Percentiles rank a stretch among this genome's conserved stretches.
Conservation (phyloP, 306 rosid species). For the Cucumis sativus region DNA sequence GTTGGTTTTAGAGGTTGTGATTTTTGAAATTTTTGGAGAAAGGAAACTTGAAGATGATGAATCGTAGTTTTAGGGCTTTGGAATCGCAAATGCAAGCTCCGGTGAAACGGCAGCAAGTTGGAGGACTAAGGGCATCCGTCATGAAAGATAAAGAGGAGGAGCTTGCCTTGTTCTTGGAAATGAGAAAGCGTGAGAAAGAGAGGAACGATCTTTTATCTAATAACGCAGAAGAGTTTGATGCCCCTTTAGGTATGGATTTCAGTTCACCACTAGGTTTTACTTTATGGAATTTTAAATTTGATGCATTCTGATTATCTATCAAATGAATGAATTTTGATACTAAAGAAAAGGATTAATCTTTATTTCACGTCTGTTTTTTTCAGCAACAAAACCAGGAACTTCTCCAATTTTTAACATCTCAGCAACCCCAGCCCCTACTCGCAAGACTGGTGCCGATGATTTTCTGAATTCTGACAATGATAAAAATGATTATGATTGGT, state of each 20-base stretch:
- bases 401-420: slow-evolving; percentile 41
- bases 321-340: neutral
- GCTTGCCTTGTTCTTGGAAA: slow-evolving; percentile 30
- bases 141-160: slow-evolving; percentile 82
- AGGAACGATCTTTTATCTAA: slow-evolving; percentile 68
- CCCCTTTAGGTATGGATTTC: slow-evolving; percentile 42
- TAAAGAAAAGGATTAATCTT: neutral
- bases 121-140: slow-evolving; percentile 24
- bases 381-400: slow-evolving; percentile 37
- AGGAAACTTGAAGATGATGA: slow-evolving; percentile 37
- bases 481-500: slow-evolving; percentile 87
- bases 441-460: slow-evolving; percentile 47
- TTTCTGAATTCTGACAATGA: slow-evolving; percentile 58
- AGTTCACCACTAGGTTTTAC: neutral
- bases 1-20: slow-evolving; percentile 8
- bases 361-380: slow-evolving; percentile 19
- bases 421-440: slow-evolving; percentile 32
- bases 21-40: slow-evolving; percentile 6
- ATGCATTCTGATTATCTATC: neutral
- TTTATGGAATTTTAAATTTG: neutral
- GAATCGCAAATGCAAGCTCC: slow-evolving; percentile 33
- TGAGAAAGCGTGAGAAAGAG: slow-evolving; percentile 89
- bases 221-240: slow-evolving; percentile 54
- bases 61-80: slow-evolving; percentile 79
- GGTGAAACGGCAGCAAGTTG: slow-evolving; percentile 16